Percentiles rank a stretch among this genome's conserved stretches.
phyloP scores from a whole-genome alignment of 2,329 filamentous ascomycete species.

The Trichoderma koningii region DNA sequence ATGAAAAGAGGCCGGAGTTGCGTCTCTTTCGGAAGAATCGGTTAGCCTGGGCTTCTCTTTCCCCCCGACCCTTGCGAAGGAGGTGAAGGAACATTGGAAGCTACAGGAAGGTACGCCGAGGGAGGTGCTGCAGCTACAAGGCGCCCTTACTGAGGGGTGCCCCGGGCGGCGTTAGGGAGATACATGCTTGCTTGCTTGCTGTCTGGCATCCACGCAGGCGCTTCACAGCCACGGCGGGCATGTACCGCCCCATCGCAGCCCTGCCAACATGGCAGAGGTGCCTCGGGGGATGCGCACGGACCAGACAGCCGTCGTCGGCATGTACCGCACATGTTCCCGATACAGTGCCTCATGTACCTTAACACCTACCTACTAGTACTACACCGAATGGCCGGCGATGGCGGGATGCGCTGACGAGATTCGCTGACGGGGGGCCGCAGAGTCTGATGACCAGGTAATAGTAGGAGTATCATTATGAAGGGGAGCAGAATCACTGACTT shows the following conservation, averaged over 20 bases:
- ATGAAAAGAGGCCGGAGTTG: slow-evolving; percentile 9
- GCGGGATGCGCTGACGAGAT: slow-evolving; percentile 25
- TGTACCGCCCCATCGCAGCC: slow-evolving; percentile 18
- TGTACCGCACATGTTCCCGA: slow-evolving; percentile 23
- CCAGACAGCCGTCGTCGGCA: slow-evolving; percentile 19
- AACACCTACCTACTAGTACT: no score
- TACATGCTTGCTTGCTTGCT: background rate
- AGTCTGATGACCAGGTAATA: slow-evolving; percentile 14
- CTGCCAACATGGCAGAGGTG: slow-evolving; percentile 14
- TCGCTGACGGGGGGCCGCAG: slow-evolving; percentile 22
- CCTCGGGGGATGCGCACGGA: slow-evolving; percentile 15
- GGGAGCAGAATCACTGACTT: background rate
- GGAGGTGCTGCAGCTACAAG: slow-evolving; percentile 10
- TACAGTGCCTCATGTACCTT: background rate
- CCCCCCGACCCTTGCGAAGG: background rate
- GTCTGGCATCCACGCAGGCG: background rate
- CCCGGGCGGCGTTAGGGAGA: slow-evolving; percentile 16
- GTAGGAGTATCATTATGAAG: background rate
- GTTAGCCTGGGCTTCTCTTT: slow-evolving; percentile 11
- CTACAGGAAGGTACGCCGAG: slow-evolving; percentile 18
- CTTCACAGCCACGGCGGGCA: background rate
- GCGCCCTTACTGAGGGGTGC: slow-evolving; percentile 12
- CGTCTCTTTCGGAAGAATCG: slow-evolving; percentile 27
- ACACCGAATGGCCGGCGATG: background rate
- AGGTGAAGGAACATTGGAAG: background rate